phyloP scores from a whole-genome alignment of 108 stramenopile genomes.

The Fistulifera solaris region DNA sequence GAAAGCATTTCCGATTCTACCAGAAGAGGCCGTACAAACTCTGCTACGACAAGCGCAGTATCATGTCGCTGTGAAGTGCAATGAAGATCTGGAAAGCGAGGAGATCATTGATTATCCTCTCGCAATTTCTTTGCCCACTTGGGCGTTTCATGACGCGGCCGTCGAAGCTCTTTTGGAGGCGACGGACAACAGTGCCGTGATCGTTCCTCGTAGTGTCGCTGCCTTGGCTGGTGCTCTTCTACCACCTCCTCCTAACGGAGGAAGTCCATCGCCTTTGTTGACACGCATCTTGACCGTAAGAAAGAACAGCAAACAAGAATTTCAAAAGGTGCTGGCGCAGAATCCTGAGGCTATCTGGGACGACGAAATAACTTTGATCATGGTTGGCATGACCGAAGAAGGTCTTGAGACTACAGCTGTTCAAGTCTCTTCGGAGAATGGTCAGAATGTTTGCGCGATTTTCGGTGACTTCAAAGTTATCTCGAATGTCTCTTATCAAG shows the following conservation, averaged over 20 bases:
- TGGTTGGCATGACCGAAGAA: constrained; percentile 33
- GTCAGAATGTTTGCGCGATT: constrained; percentile 15
- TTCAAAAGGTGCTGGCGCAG: constrained; percentile 15
- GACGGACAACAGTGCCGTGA: constrained; percentile 21
- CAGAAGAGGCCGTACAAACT: constrained; percentile 60
- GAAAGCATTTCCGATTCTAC: constrained; percentile 63
- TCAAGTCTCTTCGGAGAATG: constrained; percentile 28
- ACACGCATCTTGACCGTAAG: constrained; percentile 15
- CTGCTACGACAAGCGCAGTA: constrained; percentile 46
- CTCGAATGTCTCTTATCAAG: constrained; percentile 38
- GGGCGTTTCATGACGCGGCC: constrained; percentile 45
- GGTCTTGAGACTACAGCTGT: constrained; percentile 41
- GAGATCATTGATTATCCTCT: constrained; percentile 43
- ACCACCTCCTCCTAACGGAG: constrained; percentile 19
- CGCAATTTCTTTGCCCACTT: constrained; percentile 65
- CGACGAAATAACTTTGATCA: constrained; percentile 28
- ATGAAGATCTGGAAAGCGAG: constrained; percentile 28
- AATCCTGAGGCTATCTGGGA: constrained; percentile 26
- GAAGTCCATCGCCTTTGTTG: constrained; percentile 19
- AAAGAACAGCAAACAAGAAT: constrained; percentile 19
- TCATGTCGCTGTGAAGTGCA: constrained; percentile 30
- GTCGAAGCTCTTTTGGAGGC: constrained; percentile 65
- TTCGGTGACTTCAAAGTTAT: constrained; percentile 46
- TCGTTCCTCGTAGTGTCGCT: constrained; percentile 60
- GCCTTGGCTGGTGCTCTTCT: constrained; percentile 53